Conservation (phyloP, 2,329 filamentous ascomycete genomes). For the Xylaria sp. region DNA sequence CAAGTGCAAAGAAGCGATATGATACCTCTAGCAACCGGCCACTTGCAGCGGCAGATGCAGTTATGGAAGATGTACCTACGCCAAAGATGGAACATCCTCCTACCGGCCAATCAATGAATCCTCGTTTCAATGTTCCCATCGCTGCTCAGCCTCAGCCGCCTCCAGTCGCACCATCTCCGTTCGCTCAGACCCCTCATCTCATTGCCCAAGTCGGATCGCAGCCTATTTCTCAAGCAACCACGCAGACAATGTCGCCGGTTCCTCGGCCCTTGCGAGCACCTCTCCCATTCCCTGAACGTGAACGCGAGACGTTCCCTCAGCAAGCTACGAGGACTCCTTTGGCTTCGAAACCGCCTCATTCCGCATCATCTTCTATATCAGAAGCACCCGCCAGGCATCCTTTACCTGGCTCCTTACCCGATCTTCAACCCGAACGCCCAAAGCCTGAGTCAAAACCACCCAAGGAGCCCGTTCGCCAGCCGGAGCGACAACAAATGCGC, state of each 20-base stretch:
- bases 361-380: conserved; percentile 37
- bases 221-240: conserved; percentile 44
- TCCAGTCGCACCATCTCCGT: conserved; percentile 37
- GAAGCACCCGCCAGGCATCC: conserved; percentile 41
- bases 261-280: conserved; percentile 52
- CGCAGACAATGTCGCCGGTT: conserved; percentile 55
- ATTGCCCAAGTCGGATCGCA: conserved; percentile 42
- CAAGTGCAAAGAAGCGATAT: conserved; percentile 56
- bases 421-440: conserved; percentile 41
- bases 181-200: conserved; percentile 37
- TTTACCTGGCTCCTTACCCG: conserved; percentile 39
- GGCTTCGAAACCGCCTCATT: conserved; percentile 37
- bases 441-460: conserved; percentile 41
- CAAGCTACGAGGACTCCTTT: conserved; percentile 42
- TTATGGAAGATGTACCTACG: conserved; percentile 51
- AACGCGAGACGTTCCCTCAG: conserved; percentile 41
- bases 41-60: conserved; percentile 56
- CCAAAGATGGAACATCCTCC: conserved; percentile 53
- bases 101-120: conserved; percentile 46
- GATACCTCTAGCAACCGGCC: conserved; percentile 53
- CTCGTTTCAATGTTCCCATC: conserved; percentile 54
- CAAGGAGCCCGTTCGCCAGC: conserved; percentile 42
- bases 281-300: conserved; percentile 54
- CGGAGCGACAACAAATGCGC: conserved; percentile 41
- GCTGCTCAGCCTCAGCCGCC: conserved; percentile 48